Evolutionary conservation across 441 rosid species (phyloP).

Genomic region (Brassica hybrid): DNA sequence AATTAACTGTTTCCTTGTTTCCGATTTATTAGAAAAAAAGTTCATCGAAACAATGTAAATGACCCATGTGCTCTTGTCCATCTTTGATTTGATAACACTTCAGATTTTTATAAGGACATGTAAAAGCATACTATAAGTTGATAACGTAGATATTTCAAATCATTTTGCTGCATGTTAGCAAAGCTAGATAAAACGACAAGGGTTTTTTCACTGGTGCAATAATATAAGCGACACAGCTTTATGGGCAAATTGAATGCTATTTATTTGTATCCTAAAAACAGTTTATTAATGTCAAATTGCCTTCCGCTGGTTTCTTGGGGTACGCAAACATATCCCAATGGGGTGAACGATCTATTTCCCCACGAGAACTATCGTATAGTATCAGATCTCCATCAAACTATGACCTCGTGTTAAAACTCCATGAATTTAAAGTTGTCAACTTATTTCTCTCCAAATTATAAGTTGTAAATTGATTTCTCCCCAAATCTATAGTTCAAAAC

Average conservation of each 20-base stretch:
- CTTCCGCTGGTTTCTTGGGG: conserved; percentile 26
- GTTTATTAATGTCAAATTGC: conserved; percentile 5
- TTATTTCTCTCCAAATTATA: no score
- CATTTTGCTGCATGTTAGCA: neutral
- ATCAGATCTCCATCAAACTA: no score
- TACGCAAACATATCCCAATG: conserved; percentile 15
- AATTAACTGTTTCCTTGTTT: conserved; percentile 6
- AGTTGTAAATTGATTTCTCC: no score
- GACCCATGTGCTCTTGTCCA: conserved; percentile 38
- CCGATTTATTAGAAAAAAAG: conserved; percentile 1
- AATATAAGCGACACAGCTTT: conserved; percentile 32
- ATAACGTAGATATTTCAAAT: conserved; percentile 20
- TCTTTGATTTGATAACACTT: conserved; percentile 23
- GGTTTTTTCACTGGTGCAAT: neutral
- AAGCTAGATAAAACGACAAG: neutral
- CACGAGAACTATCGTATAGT: no score
- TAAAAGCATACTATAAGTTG: neutral
- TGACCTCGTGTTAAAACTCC: no score
- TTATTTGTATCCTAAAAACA: neutral
- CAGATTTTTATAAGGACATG: neutral
- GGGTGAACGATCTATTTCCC: no score
- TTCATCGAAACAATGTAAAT: conserved; percentile 29
- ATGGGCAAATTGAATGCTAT: conserved; percentile 32
- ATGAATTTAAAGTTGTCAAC: no score
- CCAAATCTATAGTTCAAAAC: no score